A percentile compares a stretch with the other conserved stretches of the same genome.
phyloP scores from a whole-genome alignment of 108 stramenopile genomes.

The Schizochytrium sp. region DNA sequence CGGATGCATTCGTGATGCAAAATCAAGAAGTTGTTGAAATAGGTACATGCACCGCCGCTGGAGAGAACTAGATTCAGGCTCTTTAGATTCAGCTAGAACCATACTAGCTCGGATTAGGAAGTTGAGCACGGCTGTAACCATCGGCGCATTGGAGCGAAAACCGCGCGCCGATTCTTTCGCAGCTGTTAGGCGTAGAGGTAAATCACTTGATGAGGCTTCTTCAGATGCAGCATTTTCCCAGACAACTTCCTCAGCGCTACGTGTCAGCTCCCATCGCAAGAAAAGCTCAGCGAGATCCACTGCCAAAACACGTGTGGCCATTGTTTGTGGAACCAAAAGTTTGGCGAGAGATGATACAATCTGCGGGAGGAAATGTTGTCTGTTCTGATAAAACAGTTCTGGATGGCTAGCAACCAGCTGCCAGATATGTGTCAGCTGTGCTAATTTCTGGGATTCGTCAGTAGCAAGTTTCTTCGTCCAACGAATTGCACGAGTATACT shows the following conservation, averaged over 20 bases:
- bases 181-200: background rate
- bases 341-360: conserved; percentile 86
- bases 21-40: background rate
- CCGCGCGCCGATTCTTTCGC: background rate
- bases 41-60: conserved; percentile 29
- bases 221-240: conserved; percentile 67
- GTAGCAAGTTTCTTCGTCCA: conserved; percentile 87
- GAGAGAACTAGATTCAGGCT: conserved; percentile 34
- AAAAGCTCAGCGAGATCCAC: conserved; percentile 85
- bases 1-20: background rate
- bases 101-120: conserved; percentile 84
- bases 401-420: conserved; percentile 83
- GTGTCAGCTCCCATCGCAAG: conserved; percentile 81
- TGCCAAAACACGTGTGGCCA: conserved; percentile 82
- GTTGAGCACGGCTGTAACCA: conserved; percentile 81
- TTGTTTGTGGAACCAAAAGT: conserved; percentile 78
- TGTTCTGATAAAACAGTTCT: conserved; percentile 77
- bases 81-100: conserved; percentile 81
- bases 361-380: conserved; percentile 80
- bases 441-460: conserved; percentile 89
- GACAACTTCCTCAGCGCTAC: conserved; percentile 20
- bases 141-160: conserved; percentile 62
- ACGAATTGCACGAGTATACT: conserved; percentile 81
- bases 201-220: conserved; percentile 25
- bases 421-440: conserved; percentile 92